Conservation (phyloP, 2,329 filamentous ascomycete genomes). For the Volutella citrinella region DNA sequence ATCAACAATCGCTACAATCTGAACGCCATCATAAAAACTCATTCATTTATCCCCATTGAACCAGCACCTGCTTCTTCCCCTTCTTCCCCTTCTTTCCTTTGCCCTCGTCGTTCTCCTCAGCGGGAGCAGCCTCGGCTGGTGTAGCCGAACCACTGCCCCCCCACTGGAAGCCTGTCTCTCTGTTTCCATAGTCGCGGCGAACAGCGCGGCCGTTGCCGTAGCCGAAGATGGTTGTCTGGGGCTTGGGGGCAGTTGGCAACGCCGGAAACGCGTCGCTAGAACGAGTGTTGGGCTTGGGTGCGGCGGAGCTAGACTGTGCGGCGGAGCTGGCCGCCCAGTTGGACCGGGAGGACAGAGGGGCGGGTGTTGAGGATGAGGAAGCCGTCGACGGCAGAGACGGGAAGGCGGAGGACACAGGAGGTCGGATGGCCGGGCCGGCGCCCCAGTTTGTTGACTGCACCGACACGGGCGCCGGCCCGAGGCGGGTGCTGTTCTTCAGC, state of each 20-base stretch:
- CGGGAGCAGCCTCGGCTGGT: constrained; percentile 24
- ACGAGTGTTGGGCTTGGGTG: constrained; percentile 21
- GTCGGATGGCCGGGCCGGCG: constrained; percentile 13
- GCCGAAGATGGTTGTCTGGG: constrained; percentile 59
- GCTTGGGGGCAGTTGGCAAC: constrained; percentile 73
- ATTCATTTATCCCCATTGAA: constrained; percentile 61
- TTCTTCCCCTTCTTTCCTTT: constrained; percentile 57
- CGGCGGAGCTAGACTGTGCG: constrained; percentile 24
- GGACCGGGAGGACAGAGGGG: constrained; percentile 25
- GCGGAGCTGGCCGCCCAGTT: constrained; percentile 27
- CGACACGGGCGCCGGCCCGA: constrained; percentile 30
- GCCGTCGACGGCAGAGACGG: constrained; percentile 37
- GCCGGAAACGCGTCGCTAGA: constrained; percentile 72
- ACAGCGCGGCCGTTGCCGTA: constrained; percentile 54
- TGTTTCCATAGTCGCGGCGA: constrained; percentile 48
- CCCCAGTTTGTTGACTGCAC: constrained; percentile 19
- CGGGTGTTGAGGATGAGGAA: constrained; percentile 17
- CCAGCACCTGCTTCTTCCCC: constrained; percentile 59
- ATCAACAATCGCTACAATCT: no score
- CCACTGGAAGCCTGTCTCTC: constrained; percentile 54
- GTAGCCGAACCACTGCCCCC: constrained; percentile 29
- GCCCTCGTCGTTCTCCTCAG: constrained; percentile 25
- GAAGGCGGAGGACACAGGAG: constrained; percentile 37
- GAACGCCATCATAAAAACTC: no score
- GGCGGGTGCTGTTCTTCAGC: constrained; percentile 56